Evolutionary conservation across 441 rosid species (phyloP), one percentile per base, ranked within the genome.

Genomic region (Adansonia rubrostipa): DNA sequence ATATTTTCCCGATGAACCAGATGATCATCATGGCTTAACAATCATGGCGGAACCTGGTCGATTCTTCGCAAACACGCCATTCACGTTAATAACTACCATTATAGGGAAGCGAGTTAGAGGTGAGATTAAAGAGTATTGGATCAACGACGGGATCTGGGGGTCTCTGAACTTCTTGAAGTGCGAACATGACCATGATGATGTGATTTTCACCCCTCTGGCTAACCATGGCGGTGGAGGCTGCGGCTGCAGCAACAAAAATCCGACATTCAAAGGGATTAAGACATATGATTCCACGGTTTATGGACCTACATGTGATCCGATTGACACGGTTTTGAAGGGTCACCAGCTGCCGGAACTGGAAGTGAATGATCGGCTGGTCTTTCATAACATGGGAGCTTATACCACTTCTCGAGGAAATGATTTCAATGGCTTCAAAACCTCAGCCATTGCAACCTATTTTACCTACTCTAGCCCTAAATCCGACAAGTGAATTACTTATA

Each of bases 361-460:
- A 24, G 78, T 83, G 2, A 58, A 61, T 14, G 89, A 87, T 44
- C 82, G 87, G 89, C 74, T 87, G 7, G 79, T 87, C 54, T 82
- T 87, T 24, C 84, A 82, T 0, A 73, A 85, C 8, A 83, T 83
- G 88, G 87, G 89, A 0, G 85, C 89, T 14, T 87, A 87, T 54
- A 77, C 83, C 1, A 79, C 79, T 0, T 86, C 84, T 5, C 54
- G 73, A 8, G 86, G 83, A 6, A 73, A 81, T n/a, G 68, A 58
- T 40, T 87, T 87, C 61, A 85, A 83, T 17, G 88, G 87, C 47
- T 87, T 85, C 42, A 71, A 79, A 10, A 77, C 82, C 22, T 78
- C 78, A 0, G 73, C 78, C 50, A 81, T 83, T 71, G 33, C 44
- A 54, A 81, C 80, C 0, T 67, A 71, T 33, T 71, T 77, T 47